Base-by-base conservation (phyloP, 2,329 filamentous ascomycete species). In the Pseudogymnoascus sp. region DNA sequence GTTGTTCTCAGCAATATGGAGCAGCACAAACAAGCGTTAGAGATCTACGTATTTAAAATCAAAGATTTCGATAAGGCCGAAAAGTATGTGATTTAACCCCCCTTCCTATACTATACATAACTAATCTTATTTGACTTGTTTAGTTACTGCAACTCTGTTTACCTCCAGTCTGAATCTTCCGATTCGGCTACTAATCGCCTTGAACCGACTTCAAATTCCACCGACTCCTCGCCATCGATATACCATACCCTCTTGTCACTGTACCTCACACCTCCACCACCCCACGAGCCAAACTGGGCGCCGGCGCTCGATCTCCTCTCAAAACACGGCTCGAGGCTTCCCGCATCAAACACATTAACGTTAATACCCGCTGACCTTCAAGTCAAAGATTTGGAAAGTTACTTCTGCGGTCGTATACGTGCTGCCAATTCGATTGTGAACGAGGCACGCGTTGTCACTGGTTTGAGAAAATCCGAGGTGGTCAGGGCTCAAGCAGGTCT, bases 31-130 rank as follows among this genome's bases (percentile, higher is more conserved):
- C 91, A 97, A 74, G 94, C 94, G 0, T 77, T 99, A n/a, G 89
- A 94, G 71, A 96, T 99, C 59, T 99, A 96, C 72, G 93, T 97
- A 28, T 99, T 97, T 76, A 94, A 93, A 73, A 83, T 99, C 73
- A 78, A 89, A 66, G 88, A 96, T 72, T 93, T 90, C 64, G 78
- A 77, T 11, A 97, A 96, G 74, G 94, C 94, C 32, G 94, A 99
- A 81, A 91, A 96, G 87, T 96, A 77, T 64, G 85, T 79, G 20
- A 32, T 16, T 8, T 47, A 34, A 50, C 47, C 4, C 39, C 9
- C 25, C 12, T 41, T 47, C 35, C 25, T 6, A 25, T 4, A 25
- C 22, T 16, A 57, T 30, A 11, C n/a, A 25, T 16, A 38, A 32
- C 14, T 59, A 34, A 60, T 28, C 66, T 70, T 60, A 72, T 41